Evolutionary conservation across 768 basidiomycete species (phyloP), one percentile per base, ranked within the genome.

Genomic region (Lentinula sp.): DNA sequence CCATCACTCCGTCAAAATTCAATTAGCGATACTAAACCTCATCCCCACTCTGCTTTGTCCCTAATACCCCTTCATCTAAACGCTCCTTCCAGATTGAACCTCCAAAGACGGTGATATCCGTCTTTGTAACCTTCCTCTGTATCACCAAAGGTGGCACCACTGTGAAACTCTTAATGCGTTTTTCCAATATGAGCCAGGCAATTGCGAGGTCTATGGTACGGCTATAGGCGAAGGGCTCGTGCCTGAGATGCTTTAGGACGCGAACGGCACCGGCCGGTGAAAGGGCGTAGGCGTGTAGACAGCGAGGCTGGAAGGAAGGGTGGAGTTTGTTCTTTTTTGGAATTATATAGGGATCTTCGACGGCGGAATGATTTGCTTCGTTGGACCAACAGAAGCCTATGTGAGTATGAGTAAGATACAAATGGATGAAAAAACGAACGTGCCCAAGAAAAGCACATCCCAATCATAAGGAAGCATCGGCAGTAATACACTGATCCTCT

Each of bases 331-430:
- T 66, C 32, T 51, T 45, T 45, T 61, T 46, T 13, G 48, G 59
- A 11, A 45, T 18, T 13, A 49, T 6, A 18, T 60, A 60, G 2
- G 43, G 43, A 18, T 49, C 49, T 51, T 48, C 35, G 21, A 81
- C 61, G 4, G 75, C 63, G 3, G 78, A 69, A 46, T 73, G 65
- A 57, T 65, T 63, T 2, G 72, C 65, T 63, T 83, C 81, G 57
- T 80, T 68, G n/a, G 80, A 82, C 81, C 81, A 83, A 61, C 82
- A 82, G 58, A 83, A 78, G 10, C 81, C 81, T 82, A 60, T 16
- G 32, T n/a, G 16, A 23, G 50, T 21, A 42, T 28, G 18, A 11
- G n/a, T 1, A 9, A 59, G 37, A 37, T 37, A 13, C 10, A 28
- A 8, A 23, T 59, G 15, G 13, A 51, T 32, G 7, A 13, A 16